phyloP scores from a whole-genome alignment of 345 rosid species.

The Erodium maritimum region DNA sequence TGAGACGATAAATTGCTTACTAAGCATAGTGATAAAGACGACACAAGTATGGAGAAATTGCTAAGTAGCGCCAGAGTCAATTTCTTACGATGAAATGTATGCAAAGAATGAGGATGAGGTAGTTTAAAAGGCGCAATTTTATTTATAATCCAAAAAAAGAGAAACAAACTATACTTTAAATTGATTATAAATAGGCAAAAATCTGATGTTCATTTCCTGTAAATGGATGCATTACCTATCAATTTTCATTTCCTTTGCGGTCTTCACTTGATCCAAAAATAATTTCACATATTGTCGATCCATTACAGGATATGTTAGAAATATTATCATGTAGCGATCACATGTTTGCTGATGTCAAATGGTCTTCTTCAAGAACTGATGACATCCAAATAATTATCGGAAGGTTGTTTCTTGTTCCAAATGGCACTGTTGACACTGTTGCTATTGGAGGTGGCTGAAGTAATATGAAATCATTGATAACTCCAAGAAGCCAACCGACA shows the following conservation, averaged over 20 bases:
- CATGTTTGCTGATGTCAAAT: neutral
- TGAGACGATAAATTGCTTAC: no score
- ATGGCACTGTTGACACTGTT: conserved; percentile 54
- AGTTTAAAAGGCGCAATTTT: conserved; percentile 44
- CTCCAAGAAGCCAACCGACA: conserved; percentile 69
- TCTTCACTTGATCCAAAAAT: conserved; percentile 46
- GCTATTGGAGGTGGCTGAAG: conserved; percentile 57
- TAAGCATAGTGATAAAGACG: no score
- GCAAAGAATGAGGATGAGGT: conserved; percentile 71
- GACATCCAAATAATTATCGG: no score
- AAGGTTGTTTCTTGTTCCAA: conserved; percentile 72
- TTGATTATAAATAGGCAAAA: neutral
- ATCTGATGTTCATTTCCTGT: neutral
- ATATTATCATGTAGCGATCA: neutral
- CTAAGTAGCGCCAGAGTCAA: no score
- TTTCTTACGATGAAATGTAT: conserved; percentile 44
- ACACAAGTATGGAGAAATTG: no score
- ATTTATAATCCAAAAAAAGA: neutral
- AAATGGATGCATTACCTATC: conserved; percentile 31
- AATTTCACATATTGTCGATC: conserved; percentile 29
- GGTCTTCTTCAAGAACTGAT: no score
- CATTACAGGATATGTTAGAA: conserved; percentile 30
- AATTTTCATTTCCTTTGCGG: conserved; percentile 55
- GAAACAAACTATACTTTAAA: neutral
- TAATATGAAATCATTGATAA: conserved; percentile 56